Evolutionary conservation across 2,329 filamentous ascomycete species (phyloP).

Genomic region (Ophiocordyceps unilateralis): DNA sequence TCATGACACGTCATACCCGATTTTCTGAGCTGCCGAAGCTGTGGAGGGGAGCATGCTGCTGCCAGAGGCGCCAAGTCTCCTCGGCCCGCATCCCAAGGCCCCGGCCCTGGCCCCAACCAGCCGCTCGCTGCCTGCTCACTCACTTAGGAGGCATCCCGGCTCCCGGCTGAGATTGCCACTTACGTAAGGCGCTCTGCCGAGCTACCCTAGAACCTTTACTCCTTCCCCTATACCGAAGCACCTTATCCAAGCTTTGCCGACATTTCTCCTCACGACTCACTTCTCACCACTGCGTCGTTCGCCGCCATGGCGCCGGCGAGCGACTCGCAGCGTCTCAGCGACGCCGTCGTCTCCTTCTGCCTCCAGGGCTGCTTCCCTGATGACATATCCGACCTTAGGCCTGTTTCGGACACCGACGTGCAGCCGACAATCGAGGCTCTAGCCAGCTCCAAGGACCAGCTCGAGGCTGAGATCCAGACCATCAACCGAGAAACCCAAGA

Average conservation of each 20-base stretch:
- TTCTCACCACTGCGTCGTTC: no score
- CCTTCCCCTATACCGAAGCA: neutral
- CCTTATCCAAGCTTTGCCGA: neutral
- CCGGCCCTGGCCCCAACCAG: neutral
- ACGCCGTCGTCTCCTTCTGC: slow-evolving; percentile 23
- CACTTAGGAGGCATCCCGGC: neutral
- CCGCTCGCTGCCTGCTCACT: neutral
- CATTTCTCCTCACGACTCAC: neutral
- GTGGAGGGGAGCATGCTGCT: neutral
- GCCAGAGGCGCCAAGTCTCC: neutral
- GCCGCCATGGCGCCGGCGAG: slow-evolving; percentile 13
- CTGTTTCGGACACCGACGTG: slow-evolving; percentile 20
- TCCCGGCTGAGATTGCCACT: neutral
- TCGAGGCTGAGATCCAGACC: slow-evolving; percentile 48
- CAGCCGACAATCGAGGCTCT: slow-evolving; percentile 22
- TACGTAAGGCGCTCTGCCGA: neutral
- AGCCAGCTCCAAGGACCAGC: slow-evolving; percentile 14
- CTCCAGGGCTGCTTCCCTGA: slow-evolving; percentile 24
- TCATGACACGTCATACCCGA: no score
- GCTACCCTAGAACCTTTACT: neutral
- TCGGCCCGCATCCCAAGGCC: neutral
- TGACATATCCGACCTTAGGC: slow-evolving; percentile 16
- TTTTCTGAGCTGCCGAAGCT: neutral
- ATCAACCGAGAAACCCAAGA: slow-evolving; percentile 63
- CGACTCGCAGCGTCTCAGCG: slow-evolving; percentile 16